Evolutionary conservation across 176 grass and related monocot genomes (phyloP), one percentile per base, ranked within the genome.

Genomic region (Echinochloa phyllopogon): DNA sequence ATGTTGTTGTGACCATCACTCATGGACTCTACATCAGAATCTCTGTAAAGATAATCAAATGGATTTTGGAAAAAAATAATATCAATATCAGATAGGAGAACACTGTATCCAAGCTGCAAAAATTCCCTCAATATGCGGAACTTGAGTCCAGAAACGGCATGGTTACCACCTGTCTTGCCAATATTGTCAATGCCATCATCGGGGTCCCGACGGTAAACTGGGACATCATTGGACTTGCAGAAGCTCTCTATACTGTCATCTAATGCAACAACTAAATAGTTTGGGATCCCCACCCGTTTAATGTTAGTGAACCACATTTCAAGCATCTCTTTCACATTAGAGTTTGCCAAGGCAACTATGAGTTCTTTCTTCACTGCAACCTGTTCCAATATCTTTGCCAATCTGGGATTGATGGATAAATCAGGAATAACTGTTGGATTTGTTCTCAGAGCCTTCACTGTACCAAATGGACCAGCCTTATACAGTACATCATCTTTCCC

Each of bases 41-140:
- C 97, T 82, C 94, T 88, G 84, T 96, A 96, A 66, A 99, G 90
- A 84, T 96, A 71, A 72, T 94, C 71, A 75, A 99, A 99, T 11
- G 97, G 97, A 65, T 99, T 99, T 51, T 94, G 97, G 71, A 99
- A 89, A 82, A 94, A 94, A 81, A 99, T 79, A 80, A 96, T 96
- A 88, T 99, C 97, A 8, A 99, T 85, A 86, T 99, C 97, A 7
- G 97, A 96, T 65, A 96, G 83, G 43, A 99, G 91, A 80, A 99
- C 87, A 70, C 94, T 89, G 65, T 99, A 96, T n/a, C 97, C 94
- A 75, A 99, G 88, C 79, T 94, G 97, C 81, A 99, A 88, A 87
- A 99, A 99, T 86, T 99, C 94, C 60, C 97, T 92, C 77, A 99
- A 83, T 61, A 99, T 86, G 29, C 75, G 87, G 64, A 99, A 99